Percentiles rank a stretch among this genome's conserved stretches.
Conservation (phyloP, 2,329 filamentous ascomycete genomes). For the Xylaria sp. region DNA sequence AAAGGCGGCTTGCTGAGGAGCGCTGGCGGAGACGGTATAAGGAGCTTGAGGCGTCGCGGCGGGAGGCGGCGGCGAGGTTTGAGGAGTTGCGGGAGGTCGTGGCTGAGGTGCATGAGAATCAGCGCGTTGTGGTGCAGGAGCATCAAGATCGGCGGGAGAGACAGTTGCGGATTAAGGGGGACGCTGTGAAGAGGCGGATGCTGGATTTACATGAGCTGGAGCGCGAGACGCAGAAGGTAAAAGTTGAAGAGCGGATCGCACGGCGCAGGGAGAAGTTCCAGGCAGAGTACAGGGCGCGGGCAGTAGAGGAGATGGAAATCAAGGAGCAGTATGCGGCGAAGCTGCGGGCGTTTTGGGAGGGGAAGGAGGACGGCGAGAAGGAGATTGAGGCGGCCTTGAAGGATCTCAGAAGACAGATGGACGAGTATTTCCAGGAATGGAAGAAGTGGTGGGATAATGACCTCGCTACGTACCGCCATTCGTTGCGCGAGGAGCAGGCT, state of each 20-base stretch:
- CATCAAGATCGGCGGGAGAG: constrained; percentile 39
- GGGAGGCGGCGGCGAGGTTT: constrained; percentile 55
- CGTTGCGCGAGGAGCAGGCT: constrained; percentile 54
- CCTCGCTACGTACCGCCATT: constrained; percentile 51
- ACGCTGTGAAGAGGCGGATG: constrained; percentile 47
- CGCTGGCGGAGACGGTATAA: constrained; percentile 46
- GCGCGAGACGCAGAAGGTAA: constrained; percentile 45
- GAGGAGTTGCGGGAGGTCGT: constrained; percentile 52
- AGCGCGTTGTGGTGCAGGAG: constrained; percentile 53
- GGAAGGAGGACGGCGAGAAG: constrained; percentile 48
- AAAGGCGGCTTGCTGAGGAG: constrained; percentile 53
- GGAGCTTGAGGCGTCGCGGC: constrained; percentile 53
- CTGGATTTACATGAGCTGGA: constrained; percentile 51
- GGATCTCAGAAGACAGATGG: constrained; percentile 54
- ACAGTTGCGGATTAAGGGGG: constrained; percentile 43
- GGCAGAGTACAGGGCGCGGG: constrained; percentile 56
- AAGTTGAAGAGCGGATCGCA: constrained; percentile 47
- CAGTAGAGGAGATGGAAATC: constrained; percentile 55
- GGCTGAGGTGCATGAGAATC: constrained; percentile 55
- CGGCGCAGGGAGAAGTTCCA: constrained; percentile 52
- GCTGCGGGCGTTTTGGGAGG: constrained; percentile 55
- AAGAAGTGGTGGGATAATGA: constrained; percentile 56
- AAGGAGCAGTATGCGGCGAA: constrained; percentile 58
- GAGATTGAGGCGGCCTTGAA: constrained; percentile 50
- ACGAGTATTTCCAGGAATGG: constrained; percentile 55